Evolutionary conservation across 2,329 filamentous ascomycete genomes (phyloP), one percentile per base, ranked within the genome.

Genomic region (Dactylellina haptotyla): DNA sequence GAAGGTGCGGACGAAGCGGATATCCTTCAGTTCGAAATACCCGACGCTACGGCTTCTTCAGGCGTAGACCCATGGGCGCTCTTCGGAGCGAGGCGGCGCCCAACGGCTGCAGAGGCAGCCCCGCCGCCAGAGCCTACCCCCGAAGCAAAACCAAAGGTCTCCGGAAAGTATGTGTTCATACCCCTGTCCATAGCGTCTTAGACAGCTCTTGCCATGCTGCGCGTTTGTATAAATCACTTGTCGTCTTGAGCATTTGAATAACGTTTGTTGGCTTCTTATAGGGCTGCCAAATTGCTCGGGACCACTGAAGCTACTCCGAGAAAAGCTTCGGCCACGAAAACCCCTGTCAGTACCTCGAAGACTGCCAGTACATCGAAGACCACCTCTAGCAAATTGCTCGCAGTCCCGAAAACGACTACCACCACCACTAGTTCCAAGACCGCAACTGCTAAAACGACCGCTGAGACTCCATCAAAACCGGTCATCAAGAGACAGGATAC

Each of bases 61-160:
- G 39, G 48, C n/a, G 61, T 66, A 32, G 69, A 73, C 48, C 54
- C 69, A 66, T 73, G 69, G 69, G 69, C 69, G 61, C 54, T 73
- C 69, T 73, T 73, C 69, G 69, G 69, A 73, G 69, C 61, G 69
- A 66, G 32, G 69, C 61, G 69, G 56, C 69, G 69, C 23, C 53
- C 61, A 48, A 61, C 61, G 25, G 48, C 30, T 10, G 62, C 30
- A 56, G 66, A 58, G 39, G 45, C 50, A 3, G 63, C 30, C 41
- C 23, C 53, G n/a, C 12, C 51, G 18, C 34, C 67, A 37, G 61
- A 45, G 32, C 48, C 53, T 30, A 50, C 61, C 6, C 39, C 61
- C 9, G 67, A 72, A 41, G 25, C 41, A 23, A 54, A 54, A 39
- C 69, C 69, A 1, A 53, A 32, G 20, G 45, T 72, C 28, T 72